Evolutionary conservation across 345 rosid species (phyloP).

Genomic region (Rhizophora apiculata): DNA sequence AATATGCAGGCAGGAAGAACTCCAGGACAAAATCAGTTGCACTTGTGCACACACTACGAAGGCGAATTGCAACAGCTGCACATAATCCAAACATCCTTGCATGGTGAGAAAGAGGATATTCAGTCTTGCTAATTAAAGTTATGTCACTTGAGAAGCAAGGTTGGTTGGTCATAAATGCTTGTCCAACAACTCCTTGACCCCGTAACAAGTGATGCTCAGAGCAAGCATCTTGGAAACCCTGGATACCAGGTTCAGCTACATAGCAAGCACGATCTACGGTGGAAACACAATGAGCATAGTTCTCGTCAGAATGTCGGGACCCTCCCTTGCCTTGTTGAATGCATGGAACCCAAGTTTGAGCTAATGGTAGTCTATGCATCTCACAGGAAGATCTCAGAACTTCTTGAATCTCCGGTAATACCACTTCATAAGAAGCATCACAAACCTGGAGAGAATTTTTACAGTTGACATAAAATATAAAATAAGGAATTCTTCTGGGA

Average conservation of each 20-base stretch:
- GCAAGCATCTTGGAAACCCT: slow-evolving; percentile 79
- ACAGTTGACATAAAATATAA: slow-evolving; percentile 15
- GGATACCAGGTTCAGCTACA: slow-evolving; percentile 49
- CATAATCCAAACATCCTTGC: slow-evolving; percentile 73
- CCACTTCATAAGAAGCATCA: slow-evolving; percentile 56
- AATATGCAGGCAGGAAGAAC: slow-evolving; percentile 81
- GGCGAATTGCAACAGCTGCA: slow-evolving; percentile 83
- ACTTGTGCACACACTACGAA: slow-evolving; percentile 67
- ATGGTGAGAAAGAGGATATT: slow-evolving; percentile 96
- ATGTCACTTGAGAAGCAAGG: slow-evolving; percentile 82
- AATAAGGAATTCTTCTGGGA: background rate
- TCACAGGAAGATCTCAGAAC: slow-evolving; percentile 71
- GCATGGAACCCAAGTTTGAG: slow-evolving; percentile 86
- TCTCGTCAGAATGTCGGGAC: slow-evolving; percentile 71
- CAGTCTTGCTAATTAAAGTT: slow-evolving; percentile 49
- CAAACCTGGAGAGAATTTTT: slow-evolving; percentile 37
- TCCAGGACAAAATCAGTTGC: slow-evolving; percentile 76
- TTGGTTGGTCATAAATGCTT: slow-evolving; percentile 80
- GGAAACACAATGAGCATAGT: slow-evolving; percentile 66
- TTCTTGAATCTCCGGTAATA: slow-evolving; percentile 69
- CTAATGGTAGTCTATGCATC: slow-evolving; percentile 75
- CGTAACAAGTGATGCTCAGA: slow-evolving; percentile 90
- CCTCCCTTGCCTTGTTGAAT: slow-evolving; percentile 75
- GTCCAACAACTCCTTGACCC: slow-evolving; percentile 89
- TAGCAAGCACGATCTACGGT: slow-evolving; percentile 76